These are phyloP conservation scores for Castanopsis chinensis DNA, from an alignment of 306 rosid species.

Conservation along the genomic window DNA sequence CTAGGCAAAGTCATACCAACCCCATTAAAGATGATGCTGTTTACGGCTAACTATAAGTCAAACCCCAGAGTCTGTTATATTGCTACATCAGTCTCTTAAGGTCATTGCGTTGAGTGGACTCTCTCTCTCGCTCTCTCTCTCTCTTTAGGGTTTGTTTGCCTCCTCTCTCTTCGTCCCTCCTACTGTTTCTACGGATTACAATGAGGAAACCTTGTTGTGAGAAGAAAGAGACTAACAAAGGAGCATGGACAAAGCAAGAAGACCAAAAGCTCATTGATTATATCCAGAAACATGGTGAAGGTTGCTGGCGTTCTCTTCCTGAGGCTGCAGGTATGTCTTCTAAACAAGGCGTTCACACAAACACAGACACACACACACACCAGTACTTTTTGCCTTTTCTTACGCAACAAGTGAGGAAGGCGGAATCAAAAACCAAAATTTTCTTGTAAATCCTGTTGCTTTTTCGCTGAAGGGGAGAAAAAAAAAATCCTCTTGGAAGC, in stretches of 20 bases:
- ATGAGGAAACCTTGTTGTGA: slow-evolving; percentile 20
- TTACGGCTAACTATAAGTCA: neutral
- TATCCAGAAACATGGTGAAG: slow-evolving; percentile 39
- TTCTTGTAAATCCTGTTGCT: no score
- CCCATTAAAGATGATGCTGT: neutral
- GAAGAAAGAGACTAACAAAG: slow-evolving; percentile 30
- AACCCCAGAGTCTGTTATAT: neutral
- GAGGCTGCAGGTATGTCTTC: slow-evolving; percentile 38
- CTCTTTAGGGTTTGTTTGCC: neutral
- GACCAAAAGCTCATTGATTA: slow-evolving; percentile 48
- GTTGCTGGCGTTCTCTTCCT: slow-evolving; percentile 44
- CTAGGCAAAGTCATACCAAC: neutral
- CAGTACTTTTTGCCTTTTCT: neutral
- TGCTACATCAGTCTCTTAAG: neutral
- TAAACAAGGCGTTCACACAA: neutral
- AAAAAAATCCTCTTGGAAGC: no score
- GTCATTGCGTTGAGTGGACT: neutral
- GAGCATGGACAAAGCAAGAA: slow-evolving; percentile 51
- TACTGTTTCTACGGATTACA: neutral
- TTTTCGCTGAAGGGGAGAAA: no score
- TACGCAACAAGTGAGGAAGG: no score
- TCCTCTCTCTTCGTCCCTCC: neutral
- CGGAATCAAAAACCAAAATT: no score
- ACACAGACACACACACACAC: neutral
- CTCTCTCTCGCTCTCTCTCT: neutral